phyloP scores from a whole-genome alignment of 768 basidiomycete species.

The Lentinula sp. region DNA sequence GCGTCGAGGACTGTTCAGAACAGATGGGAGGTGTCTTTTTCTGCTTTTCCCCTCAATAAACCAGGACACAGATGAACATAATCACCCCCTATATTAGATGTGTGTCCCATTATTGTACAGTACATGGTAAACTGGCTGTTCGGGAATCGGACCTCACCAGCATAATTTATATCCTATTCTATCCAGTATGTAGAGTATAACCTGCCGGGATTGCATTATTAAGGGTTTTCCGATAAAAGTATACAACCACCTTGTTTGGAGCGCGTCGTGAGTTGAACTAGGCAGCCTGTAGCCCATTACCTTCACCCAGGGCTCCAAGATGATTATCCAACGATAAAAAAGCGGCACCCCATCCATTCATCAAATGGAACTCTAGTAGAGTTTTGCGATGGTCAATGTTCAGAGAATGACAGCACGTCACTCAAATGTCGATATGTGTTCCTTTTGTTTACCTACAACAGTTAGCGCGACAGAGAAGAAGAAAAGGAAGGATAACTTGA shows the following conservation, averaged over 20 bases:
- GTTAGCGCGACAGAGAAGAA: not conserved
- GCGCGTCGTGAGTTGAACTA: no score
- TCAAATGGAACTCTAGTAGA: not conserved
- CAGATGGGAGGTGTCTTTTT: not conserved
- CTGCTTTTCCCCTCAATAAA: no score
- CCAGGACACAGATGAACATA: no score
- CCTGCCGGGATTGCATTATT: not conserved
- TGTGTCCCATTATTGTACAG: no score
- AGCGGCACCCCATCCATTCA: not conserved
- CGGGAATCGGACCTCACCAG: no score
- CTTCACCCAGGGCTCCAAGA: not conserved
- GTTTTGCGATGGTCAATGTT: not conserved
- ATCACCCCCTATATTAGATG: no score
- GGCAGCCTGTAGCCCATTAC: no score
- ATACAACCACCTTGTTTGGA: not conserved
- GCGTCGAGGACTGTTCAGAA: not conserved
- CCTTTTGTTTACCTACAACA: not conserved
- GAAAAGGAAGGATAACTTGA: not conserved
- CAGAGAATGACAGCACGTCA: not conserved
- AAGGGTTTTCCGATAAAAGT: not conserved
- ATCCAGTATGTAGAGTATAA: no score
- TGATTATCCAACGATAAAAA: not conserved
- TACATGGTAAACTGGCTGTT: no score
- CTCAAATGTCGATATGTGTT: not conserved
- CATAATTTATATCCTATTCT: no score